Conservation (phyloP, 768 basidiomycete genomes). For the Boletus subcaerulescens region DNA sequence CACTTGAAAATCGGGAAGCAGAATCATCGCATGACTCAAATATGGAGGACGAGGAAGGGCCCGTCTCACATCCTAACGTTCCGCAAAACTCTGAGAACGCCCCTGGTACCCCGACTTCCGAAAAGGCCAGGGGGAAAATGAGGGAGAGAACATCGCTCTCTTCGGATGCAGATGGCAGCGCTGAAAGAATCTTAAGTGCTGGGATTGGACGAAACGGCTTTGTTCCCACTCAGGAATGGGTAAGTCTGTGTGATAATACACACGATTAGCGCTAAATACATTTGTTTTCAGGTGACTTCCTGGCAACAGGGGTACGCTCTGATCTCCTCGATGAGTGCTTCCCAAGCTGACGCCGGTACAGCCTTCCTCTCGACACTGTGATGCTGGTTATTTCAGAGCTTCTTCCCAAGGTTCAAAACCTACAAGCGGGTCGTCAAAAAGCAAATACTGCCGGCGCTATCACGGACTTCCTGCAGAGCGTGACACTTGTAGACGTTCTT, state of each 20-base stretch:
- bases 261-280: constrained; percentile 1
- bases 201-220: constrained; percentile 89
- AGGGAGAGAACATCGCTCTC: constrained; percentile 62
- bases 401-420: constrained; percentile 76
- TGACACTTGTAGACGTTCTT: constrained; percentile 67
- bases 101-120: constrained; percentile 48
- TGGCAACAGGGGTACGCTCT: constrained; percentile 89
- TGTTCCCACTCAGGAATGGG: constrained; percentile 97
- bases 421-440: constrained; percentile 66
- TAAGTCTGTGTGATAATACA: constrained; percentile 30
- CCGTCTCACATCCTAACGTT: constrained; percentile 35
- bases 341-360: constrained; percentile 30
- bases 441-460: constrained; percentile 65
- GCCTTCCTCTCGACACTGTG: constrained; percentile 84
- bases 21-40: constrained; percentile 19
- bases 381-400: constrained; percentile 88
- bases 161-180: constrained; percentile 46
- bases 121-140: constrained; percentile 93
- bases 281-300: constrained; percentile 62
- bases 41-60: constrained; percentile 13
- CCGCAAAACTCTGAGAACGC: constrained; percentile 43
- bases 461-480: constrained; percentile 69
- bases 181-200: constrained; percentile 63
- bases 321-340: neutral
- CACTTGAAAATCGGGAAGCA: constrained; percentile 17